Evolutionary conservation across 140 eudicot species (phyloP).

Genomic region (Erigeron philadelphicus): DNA sequence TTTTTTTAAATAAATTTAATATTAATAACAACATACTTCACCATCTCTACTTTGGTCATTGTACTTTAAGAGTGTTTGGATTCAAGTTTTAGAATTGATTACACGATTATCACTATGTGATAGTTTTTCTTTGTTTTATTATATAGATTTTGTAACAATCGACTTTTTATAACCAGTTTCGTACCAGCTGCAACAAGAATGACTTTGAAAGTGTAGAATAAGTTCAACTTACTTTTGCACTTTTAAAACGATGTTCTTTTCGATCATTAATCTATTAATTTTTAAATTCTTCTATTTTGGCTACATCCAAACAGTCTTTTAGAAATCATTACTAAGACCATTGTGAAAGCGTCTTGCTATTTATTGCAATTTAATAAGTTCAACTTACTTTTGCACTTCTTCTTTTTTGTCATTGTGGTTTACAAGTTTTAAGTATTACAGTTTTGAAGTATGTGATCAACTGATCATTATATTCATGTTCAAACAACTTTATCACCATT

Average conservation of each 20-base stretch:
- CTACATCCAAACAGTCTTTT: neutral
- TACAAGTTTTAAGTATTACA: too few relatives aligned
- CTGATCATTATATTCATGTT: too few relatives aligned
- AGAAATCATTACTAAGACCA: neutral
- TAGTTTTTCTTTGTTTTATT: neutral
- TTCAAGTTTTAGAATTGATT: neutral
- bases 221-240: neutral
- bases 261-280: neutral
- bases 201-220: neutral
- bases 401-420: too few relatives aligned
- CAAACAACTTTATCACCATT: too few relatives aligned
- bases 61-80: slow-evolving; percentile 18
- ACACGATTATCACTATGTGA: neutral
- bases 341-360: neutral
- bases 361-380: neutral
- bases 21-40: neutral
- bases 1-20: neutral
- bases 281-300: neutral
- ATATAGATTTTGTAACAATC: neutral
- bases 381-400: too few relatives aligned
- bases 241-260: neutral
- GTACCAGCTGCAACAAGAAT: neutral
- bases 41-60: neutral
- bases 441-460: too few relatives aligned
- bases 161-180: neutral